A percentile compares a stretch with the other conserved stretches of the same genome.
Evolutionary conservation across 176 grass and related monocot genomes (phyloP).

Genomic region (Eremochloa ophiuroides): DNA sequence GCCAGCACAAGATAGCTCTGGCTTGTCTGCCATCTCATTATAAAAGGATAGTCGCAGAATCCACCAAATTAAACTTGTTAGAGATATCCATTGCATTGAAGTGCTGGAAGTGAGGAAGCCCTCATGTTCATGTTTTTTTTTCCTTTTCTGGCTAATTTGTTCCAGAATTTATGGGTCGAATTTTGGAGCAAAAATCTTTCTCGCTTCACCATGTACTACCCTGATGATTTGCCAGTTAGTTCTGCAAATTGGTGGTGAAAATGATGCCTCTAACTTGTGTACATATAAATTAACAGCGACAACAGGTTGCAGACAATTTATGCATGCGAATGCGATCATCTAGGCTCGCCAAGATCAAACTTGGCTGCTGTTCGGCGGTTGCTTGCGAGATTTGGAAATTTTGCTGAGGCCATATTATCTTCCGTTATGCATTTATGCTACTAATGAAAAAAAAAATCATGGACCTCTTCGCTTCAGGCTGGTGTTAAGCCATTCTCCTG

Average conservation of each 20-base stretch:
- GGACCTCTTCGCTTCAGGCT: background rate
- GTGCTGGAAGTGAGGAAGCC: background rate
- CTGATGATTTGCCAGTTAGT: background rate
- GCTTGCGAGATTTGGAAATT: background rate
- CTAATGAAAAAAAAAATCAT: background rate
- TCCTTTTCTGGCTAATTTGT: background rate
- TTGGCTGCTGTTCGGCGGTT: background rate
- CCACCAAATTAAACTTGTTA: background rate
- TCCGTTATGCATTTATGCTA: background rate
- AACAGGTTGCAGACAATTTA: background rate
- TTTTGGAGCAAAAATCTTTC: background rate
- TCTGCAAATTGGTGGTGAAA: background rate
- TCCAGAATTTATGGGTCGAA: background rate
- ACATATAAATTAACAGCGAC: background rate
- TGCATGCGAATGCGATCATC: background rate
- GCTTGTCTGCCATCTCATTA: slow-evolving; percentile 1
- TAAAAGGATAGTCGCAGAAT: slow-evolving; percentile 25
- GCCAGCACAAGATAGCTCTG: slow-evolving; percentile 9
- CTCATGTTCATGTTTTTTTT: background rate
- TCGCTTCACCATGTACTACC: background rate
- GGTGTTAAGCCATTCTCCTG: too few relatives aligned
- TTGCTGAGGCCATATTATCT: background rate
- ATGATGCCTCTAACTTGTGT: slow-evolving; percentile 16
- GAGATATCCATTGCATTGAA: slow-evolving; percentile 1
- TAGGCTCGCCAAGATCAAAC: background rate